Evolutionary conservation across 805 yeast genomes (phyloP).

Genomic region (Wickerhamiella sergipiensis): DNA sequence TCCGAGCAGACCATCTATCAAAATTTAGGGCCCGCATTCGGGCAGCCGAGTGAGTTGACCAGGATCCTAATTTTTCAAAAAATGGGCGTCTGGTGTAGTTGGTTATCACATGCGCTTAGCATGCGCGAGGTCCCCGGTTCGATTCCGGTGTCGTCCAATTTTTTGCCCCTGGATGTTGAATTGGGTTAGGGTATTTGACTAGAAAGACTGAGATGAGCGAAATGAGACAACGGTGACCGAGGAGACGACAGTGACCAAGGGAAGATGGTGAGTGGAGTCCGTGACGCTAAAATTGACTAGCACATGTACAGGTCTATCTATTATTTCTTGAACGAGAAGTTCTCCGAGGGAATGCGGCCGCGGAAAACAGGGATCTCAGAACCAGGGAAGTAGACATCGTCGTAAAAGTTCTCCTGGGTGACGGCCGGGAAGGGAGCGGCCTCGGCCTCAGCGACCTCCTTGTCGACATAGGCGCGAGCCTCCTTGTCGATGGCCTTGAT

Average conservation of each 20-base stretch:
- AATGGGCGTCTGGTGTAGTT: slow-evolving; percentile 26
- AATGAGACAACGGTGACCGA: too few species aligned
- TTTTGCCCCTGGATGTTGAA: slow-evolving; percentile 10
- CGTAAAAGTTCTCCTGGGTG: slow-evolving; percentile 83
- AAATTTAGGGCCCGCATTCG: too few species aligned
- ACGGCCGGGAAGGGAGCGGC: slow-evolving; percentile 92
- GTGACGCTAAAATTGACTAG: too few species aligned
- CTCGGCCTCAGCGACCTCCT: slow-evolving; percentile 88
- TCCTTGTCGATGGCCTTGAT: slow-evolving; percentile 89
- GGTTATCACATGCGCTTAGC: slow-evolving; percentile 27
- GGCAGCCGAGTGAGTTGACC: too few species aligned
- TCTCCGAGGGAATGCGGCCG: slow-evolving; percentile 93
- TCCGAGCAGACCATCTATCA: too few species aligned
- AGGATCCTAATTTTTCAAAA: slow-evolving; percentile 13
- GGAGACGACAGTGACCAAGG: too few species aligned
- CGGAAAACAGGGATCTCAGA: slow-evolving; percentile 83
- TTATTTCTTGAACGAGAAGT: slow-evolving; percentile 47
- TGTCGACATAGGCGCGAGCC: slow-evolving; percentile 90
- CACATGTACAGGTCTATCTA: not conserved
- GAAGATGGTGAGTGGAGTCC: too few species aligned
- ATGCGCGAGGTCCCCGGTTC: slow-evolving; percentile 28
- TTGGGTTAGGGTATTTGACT: too few species aligned
- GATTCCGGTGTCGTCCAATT: slow-evolving; percentile 26
- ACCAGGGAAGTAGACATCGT: slow-evolving; percentile 93
- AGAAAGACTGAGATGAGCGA: too few species aligned